phyloP scores from a whole-genome alignment of 2,329 filamentous ascomycete genomes.

The Fusarium acutatum region DNA sequence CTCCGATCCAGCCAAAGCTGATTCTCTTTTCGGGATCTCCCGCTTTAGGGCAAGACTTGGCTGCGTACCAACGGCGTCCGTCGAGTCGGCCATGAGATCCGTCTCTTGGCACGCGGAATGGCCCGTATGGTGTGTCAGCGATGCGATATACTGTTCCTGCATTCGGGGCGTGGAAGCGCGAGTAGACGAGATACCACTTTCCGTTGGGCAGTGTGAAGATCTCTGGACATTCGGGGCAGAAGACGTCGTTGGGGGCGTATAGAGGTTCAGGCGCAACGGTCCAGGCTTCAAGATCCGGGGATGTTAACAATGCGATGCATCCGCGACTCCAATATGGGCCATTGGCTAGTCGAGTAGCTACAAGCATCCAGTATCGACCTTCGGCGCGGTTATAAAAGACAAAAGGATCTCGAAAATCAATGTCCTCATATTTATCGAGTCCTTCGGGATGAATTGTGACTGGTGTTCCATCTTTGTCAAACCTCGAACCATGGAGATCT shows the following conservation, averaged over 20 bases:
- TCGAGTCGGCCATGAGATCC: constrained; percentile 47
- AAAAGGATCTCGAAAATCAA: constrained; percentile 50
- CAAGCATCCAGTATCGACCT: constrained; percentile 49
- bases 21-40: constrained; percentile 43
- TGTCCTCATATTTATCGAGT: constrained; percentile 42
- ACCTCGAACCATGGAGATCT: constrained; percentile 41
- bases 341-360: constrained; percentile 44
- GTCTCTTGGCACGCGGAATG: constrained; percentile 47
- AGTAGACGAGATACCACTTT: constrained; percentile 49
- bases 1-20: constrained; percentile 48
- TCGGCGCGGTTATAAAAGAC: constrained; percentile 46
- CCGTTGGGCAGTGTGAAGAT: constrained; percentile 47
- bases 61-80: constrained; percentile 49
- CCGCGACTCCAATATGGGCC: constrained; percentile 49
- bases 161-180: constrained; percentile 46
- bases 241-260: constrained; percentile 47
- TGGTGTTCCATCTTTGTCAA: constrained; percentile 36
- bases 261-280: constrained; percentile 43
- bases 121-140: constrained; percentile 46
- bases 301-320: constrained; percentile 49
- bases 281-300: constrained; percentile 45
- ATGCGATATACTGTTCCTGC: constrained; percentile 49
- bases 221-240: constrained; percentile 50
- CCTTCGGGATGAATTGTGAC: constrained; percentile 34
- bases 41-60: constrained; percentile 46